Evolutionary conservation across 768 basidiomycete species (phyloP), one percentile per base, ranked within the genome.

Genomic region (Galerina marginata): DNA sequence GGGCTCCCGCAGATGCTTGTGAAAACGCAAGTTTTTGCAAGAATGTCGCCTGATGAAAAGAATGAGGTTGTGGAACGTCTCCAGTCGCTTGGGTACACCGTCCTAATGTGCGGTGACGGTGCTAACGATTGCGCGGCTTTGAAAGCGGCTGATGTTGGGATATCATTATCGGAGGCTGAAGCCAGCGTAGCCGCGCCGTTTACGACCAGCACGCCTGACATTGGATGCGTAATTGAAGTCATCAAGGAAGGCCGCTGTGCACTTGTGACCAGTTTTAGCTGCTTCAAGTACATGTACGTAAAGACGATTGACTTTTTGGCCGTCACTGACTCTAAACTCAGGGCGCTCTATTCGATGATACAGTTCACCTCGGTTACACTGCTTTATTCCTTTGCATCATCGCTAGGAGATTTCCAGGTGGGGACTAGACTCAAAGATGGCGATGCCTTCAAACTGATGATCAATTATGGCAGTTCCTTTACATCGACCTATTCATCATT

Each of bases 21-120:
- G 36, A 96, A 96, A 74, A 88, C 96, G 2, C 93, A 97, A 72
- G 89, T 99, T 47, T 99, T 95, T 72, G 96, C 97, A 9, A 87
- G 97, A 23, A 99, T 99, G 97, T 99, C 97, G 9, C 97, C 97
- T 0, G 97, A 99, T 71, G 97, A 99, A 80, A 99, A 99, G 77
- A 96, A 98, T 66, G 97, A 99, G 73, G 87, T 99, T 15, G 93
- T 99, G 15, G 96, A 99, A 73, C 86, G 96, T 2, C 80, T 99
- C 10, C 97, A 99, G 68, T 81, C 84, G 2, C 83, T 99, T 23
- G 97, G 96, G 9, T 99, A 99, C 72, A 96, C 92, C 0, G 97
- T 99, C 12, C 83, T 96, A 9, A 99, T 99, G 90, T 99, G 97
- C 67, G 97, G 97, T 37, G 97, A 99, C 69, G 97, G 97, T 43